Percentiles rank a stretch among this genome's conserved stretches.
phyloP scores from a whole-genome alignment of 2,329 filamentous ascomycete species.

The Phialemonium atrogriseum region DNA sequence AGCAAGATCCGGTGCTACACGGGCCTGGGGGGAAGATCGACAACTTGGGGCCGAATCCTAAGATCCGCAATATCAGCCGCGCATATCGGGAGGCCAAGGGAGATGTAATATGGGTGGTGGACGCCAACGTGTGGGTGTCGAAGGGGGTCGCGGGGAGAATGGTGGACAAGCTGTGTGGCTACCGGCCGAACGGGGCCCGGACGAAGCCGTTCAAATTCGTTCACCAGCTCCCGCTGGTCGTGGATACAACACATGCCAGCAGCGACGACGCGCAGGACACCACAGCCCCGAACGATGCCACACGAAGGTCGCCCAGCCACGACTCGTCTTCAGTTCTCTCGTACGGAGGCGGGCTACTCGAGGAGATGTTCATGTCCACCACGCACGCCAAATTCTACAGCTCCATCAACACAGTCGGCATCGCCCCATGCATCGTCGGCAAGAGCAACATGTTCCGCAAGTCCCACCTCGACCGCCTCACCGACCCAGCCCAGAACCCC shows the following conservation, averaged over 20 bases:
- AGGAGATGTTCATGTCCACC: constrained; percentile 91
- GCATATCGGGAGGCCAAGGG: constrained; percentile 83
- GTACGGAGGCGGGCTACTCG: constrained; percentile 68
- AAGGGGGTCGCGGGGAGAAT: constrained; percentile 74
- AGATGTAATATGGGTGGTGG: constrained; percentile 87
- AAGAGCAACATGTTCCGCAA: constrained; percentile 99
- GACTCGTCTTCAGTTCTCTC: constrained; percentile 9
- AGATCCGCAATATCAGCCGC: constrained; percentile 92
- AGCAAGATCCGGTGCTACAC: constrained; percentile 66
- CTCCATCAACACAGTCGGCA: constrained; percentile 85
- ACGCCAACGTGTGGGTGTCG: constrained; percentile 93
- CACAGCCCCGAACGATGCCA: constrained; percentile 5
- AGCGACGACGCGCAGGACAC: no score
- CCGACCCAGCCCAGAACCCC: constrained; percentile 38
- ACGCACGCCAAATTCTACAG: constrained; percentile 96
- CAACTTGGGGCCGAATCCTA: constrained; percentile 88
- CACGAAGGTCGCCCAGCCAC: constrained; percentile 1
- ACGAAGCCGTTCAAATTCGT: constrained; percentile 76
- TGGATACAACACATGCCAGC: no score
- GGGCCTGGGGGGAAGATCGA: constrained; percentile 38
- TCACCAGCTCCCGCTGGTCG: constrained; percentile 82
- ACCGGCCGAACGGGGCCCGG: constrained; percentile 35
- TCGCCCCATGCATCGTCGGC: constrained; percentile 90
- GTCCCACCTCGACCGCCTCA: constrained; percentile 74
- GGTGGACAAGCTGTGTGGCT: constrained; percentile 79